Percentiles rank a stretch among this genome's conserved stretches.
Conservation (phyloP, 2,329 filamentous ascomycete species). For the Nannizzia gypsea region DNA sequence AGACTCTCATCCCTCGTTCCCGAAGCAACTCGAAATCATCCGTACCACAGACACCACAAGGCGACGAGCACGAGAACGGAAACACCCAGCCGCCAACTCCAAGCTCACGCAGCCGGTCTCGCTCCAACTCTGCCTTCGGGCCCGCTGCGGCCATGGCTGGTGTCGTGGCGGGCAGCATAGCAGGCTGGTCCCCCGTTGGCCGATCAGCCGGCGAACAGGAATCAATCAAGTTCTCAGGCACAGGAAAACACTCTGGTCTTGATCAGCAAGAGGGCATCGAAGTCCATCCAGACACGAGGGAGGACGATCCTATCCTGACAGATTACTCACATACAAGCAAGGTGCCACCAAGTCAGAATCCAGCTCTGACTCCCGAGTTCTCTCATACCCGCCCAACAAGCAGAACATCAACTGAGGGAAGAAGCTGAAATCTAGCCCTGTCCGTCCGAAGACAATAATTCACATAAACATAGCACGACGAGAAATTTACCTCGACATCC, state of each 20-base stretch:
- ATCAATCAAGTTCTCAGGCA: constrained; percentile 28
- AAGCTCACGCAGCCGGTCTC: constrained; percentile 43
- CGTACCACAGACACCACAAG: constrained; percentile 45
- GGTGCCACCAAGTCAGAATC: constrained; percentile 37
- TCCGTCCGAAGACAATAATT: constrained; percentile 21
- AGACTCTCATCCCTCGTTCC: constrained; percentile 34
- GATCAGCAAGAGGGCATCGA: constrained; percentile 35
- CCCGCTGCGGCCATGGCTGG: constrained; percentile 55
- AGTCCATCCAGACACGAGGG: constrained; percentile 36
- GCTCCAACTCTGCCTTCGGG: constrained; percentile 48
- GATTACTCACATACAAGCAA: constrained; percentile 24
- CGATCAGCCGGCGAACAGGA: constrained; percentile 29
- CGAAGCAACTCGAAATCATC: constrained; percentile 35
- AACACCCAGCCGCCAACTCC: constrained; percentile 40
- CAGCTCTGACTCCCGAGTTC: constrained; percentile 34
- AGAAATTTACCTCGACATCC: not conserved
- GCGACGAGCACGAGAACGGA: constrained; percentile 29
- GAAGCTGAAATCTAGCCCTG: constrained; percentile 27
- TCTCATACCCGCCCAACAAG: constrained; percentile 26
- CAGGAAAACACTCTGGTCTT: constrained; percentile 28
- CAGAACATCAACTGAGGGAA: constrained; percentile 22
- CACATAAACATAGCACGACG: not conserved
- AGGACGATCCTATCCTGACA: constrained; percentile 35
- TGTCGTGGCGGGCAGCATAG: constrained; percentile 53
- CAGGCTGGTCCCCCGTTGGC: constrained; percentile 52